phyloP scores from a whole-genome alignment of 805 yeast genomes.

The Myxozyma kluyveri region DNA sequence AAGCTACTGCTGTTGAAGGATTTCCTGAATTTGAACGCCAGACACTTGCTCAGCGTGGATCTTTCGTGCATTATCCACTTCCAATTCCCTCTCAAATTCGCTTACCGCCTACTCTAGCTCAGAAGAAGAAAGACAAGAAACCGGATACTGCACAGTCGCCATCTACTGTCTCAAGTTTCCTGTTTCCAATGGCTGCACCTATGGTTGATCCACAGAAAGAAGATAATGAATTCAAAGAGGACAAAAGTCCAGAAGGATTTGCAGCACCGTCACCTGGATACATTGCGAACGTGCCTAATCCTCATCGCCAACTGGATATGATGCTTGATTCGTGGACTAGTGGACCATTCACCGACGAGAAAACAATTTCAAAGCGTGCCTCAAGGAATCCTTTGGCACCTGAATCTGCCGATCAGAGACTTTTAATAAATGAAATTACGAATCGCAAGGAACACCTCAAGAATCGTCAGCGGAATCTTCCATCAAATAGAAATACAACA shows the following conservation, averaged over 20 bases:
- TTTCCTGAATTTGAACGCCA: neutral
- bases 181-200: neutral
- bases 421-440: no score
- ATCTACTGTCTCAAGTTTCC: no score
- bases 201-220: neutral
- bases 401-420: no score
- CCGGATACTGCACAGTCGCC: neutral
- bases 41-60: neutral
- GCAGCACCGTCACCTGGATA: conserved; percentile 9
- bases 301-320: conserved; percentile 14
- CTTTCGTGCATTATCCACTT: conserved; percentile 18
- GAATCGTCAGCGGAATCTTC: no score
- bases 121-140: neutral
- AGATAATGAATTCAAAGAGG: neutral
- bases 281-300: conserved; percentile 5
- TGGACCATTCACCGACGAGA: no score
- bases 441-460: no score
- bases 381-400: no score
- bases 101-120: conserved; percentile 18
- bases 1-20: no score
- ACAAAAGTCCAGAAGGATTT: neutral
- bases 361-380: no score
- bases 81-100: conserved; percentile 21
- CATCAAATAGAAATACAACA: no score
- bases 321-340: conserved; percentile 8